A percentile compares a stretch with the other conserved stretches of the same genome.
phyloP scores from a whole-genome alignment of 2,329 filamentous ascomycete species.

The Emmonsiellopsis sp. region DNA sequence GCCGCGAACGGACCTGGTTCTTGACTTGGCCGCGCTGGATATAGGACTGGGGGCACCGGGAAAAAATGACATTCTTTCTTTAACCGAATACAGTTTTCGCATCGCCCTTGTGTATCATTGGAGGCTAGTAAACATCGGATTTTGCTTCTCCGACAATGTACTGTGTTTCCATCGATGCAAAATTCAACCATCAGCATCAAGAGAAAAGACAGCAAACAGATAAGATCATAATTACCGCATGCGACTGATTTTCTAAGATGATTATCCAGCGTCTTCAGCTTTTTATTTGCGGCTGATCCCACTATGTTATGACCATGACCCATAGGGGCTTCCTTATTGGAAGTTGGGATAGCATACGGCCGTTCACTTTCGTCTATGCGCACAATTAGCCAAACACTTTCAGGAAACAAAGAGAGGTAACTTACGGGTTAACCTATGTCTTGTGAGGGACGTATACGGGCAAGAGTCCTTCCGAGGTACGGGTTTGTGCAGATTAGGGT shows the following conservation, averaged over 20 bases:
- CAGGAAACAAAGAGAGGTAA: no score
- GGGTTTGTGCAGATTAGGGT: no score
- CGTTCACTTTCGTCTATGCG: no score
- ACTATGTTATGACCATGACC: conserved; percentile 17
- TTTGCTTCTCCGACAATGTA: conserved; percentile 84
- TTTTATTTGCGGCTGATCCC: conserved; percentile 48
- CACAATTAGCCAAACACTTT: no score
- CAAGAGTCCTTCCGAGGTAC: no score
- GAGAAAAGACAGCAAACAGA: background rate
- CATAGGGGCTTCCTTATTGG: no score
- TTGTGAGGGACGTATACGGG: no score
- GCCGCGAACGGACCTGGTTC: conserved; percentile 26
- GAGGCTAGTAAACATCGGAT: conserved; percentile 78
- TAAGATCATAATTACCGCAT: conserved; percentile 67
- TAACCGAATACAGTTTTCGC: conserved; percentile 84
- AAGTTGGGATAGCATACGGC: no score
- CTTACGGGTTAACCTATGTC: no score
- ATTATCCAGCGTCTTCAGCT: conserved; percentile 88
- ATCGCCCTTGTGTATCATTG: conserved; percentile 65
- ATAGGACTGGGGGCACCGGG: conserved; percentile 50
- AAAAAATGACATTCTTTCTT: conserved; percentile 93
- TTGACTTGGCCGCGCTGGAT: no score
- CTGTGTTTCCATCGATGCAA: conserved; percentile 38
- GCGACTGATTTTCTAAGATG: conserved; percentile 92
- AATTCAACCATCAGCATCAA: conserved; percentile 2